phyloP scores from a whole-genome alignment of 192 early-diverging fungal species.

The Coemansia sp. region DNA sequence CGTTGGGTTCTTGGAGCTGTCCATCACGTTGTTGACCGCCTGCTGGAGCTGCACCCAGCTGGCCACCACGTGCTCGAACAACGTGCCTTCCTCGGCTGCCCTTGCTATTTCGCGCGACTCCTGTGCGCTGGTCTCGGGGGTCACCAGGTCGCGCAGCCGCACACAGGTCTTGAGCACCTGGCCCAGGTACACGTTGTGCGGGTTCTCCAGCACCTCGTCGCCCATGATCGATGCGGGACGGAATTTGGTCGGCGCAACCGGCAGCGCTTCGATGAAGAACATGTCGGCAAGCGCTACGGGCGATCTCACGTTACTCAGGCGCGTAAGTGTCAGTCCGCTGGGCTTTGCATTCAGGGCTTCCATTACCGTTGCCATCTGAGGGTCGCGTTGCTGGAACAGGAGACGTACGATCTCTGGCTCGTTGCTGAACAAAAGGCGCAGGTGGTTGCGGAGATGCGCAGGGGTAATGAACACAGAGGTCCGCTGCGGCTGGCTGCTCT shows the following conservation, averaged over 20 bases:
- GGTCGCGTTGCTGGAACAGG: constrained; percentile 75
- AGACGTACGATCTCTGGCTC: constrained; percentile 76
- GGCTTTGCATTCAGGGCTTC: constrained; percentile 10
- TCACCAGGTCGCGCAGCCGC: constrained; percentile 58
- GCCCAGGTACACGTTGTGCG: constrained; percentile 89
- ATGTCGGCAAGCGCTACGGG: constrained; percentile 66
- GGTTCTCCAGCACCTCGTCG: constrained; percentile 88
- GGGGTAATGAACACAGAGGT: constrained; percentile 61
- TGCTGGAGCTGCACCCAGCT: constrained; percentile 83
- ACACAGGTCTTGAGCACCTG: constrained; percentile 82
- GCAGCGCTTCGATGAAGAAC: constrained; percentile 91
- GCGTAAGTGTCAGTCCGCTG: constrained; percentile 32
- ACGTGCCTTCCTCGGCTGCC: constrained; percentile 15
- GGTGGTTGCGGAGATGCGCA: constrained; percentile 73
- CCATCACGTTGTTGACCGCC: constrained; percentile 90
- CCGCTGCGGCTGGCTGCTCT: constrained; percentile 18
- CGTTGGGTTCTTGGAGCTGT: constrained; percentile 84
- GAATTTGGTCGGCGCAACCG: constrained; percentile 91
- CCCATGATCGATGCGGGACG: constrained; percentile 90
- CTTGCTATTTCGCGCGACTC: constrained; percentile 22
- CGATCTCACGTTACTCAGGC: constrained; percentile 37
- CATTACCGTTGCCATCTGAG: constrained; percentile 33
- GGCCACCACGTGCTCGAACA: constrained; percentile 54
- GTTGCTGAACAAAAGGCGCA: constrained; percentile 74
- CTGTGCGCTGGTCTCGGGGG: constrained; percentile 16